Base-by-base conservation (phyloP, 331 rosid genomes). In the Prunus yedoensis region DNA sequence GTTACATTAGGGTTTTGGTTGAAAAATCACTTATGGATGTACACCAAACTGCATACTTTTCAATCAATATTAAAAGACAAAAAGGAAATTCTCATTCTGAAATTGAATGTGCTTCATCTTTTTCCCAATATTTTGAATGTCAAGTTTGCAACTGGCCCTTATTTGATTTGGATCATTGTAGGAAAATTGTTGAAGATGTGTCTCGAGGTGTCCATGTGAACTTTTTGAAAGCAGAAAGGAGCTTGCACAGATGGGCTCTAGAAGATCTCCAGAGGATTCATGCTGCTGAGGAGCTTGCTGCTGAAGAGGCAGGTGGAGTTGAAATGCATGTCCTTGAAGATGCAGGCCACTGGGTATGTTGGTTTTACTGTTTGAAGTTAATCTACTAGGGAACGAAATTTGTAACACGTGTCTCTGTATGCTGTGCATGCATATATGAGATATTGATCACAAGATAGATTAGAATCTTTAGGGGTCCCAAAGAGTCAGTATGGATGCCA, bases 311-410 rank as follows among this genome's bases (percentile, higher is more conserved):
- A 70, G 99, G 93, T 62, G 97, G 99, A 54, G 99, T 94, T 82
- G 92, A 92, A 84, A 94, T 94, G 97, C 97, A 94, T 45, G 97
- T 94, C 75, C 97, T 94, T 77, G 97, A 94, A 79, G 97, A 92
- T 87, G 97, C 99, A 75, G 99, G 97, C 25, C 99, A 94, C 60
- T 94, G 99, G 99, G 96, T 94, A 90, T 70, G 88, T 70, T 77
- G 35, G 35, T 27, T 41, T 25, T 23, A 18, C 35, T n/a, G 68
- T 54, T 59, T 67, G 53, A 8, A 15, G 62, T 50, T 15, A 32
- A 25, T 21, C 49, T 5, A 53, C 35, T 35, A 57, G 38, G 32
- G 13, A 15, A 62, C 54, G 12, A 41, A 59, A 30, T 57, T 11
- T 71, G 54, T 14, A 71, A 35, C 27, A 35, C 14, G 35, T 41